Conservation (phyloP, 495 filamentous ascomycete genomes). For the Penicillium simplicissimum region DNA sequence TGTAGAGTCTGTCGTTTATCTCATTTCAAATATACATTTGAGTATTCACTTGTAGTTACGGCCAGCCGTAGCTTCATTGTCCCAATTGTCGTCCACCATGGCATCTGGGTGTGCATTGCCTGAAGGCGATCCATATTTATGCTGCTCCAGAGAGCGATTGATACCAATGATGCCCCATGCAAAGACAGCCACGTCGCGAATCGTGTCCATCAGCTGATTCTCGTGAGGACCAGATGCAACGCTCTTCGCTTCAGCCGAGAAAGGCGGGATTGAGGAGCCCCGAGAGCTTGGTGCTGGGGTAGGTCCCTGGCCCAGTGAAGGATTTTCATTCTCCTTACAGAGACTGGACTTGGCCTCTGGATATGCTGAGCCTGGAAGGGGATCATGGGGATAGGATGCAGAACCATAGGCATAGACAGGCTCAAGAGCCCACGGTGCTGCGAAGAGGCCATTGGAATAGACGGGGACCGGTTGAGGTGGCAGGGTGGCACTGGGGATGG, state of each 20-base stretch:
- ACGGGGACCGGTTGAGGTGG: slow-evolving; percentile 40
- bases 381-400: slow-evolving; percentile 8
- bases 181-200: slow-evolving; percentile 71
- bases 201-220: slow-evolving; percentile 71
- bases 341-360: slow-evolving; percentile 12
- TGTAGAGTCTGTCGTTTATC: slow-evolving; percentile 6
- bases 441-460: slow-evolving; percentile 68
- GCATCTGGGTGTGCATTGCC: slow-evolving; percentile 55
- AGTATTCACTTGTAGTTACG: slow-evolving; percentile 7
- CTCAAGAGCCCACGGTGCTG: slow-evolving; percentile 72
- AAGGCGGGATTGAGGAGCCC: background rate
- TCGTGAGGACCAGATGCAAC: slow-evolving; percentile 43
- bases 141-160: slow-evolving; percentile 71
- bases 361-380: background rate
- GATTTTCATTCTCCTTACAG: slow-evolving; percentile 16
- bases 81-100: slow-evolving; percentile 7
- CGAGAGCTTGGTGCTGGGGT: slow-evolving; percentile 9
- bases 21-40: slow-evolving; percentile 4
- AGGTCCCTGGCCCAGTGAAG: background rate
- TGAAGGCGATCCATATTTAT: slow-evolving; percentile 59
- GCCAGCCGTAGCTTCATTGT: slow-evolving; percentile 13
- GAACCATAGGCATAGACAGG: slow-evolving; percentile 49
- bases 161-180: slow-evolving; percentile 64
- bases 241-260: slow-evolving; percentile 1
- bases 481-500: slow-evolving; percentile 53